Base-by-base conservation (phyloP, 106 monocot species). In the Chionographis japonica region DNA sequence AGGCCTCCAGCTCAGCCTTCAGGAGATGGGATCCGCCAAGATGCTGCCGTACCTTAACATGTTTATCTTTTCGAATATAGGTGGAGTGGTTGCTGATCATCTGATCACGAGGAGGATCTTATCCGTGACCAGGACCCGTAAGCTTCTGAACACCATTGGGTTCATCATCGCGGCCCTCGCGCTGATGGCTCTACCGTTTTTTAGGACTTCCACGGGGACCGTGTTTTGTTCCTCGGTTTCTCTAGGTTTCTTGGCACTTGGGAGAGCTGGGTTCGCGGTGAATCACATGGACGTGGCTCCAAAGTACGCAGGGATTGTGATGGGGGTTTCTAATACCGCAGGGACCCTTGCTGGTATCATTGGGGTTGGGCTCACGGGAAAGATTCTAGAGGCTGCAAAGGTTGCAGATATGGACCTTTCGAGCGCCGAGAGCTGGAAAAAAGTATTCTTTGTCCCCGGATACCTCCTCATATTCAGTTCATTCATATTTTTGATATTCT, bases 231-330 rank as follows among this genome's bases (percentile, higher is more conserved):
- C 91, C 18, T 88, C 95, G 2, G 55, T 89, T 40, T 86, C 91
- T 50, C 82, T 95, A 54, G 95, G 95, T 46, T 86, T 91, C 42
- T 70, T 95, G 75, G 95, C 95, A 37, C 76, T 95, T n/a, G 95
- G 95, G 43, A 83, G 95, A 70, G 91, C 95, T 17, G 91, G 95
- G 0, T 95, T 95, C 64, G 95, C 95, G 4, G 95, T 95, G 37
- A 95, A 95, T 67, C 95, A 95, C 75, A 65, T 95, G 86, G 95
- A 95, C 61, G 57, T 95, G 40, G 95, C 95, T 67, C 95, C 95
- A 19, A 88, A 80, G 15, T 86, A 82, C 76, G 95, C 95, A 36
- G 95, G 95, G 8, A 91, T 95, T 50, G 79, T 95, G 12, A 95
- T 95, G 95, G 95, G 95, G 13, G 84, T 95, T 62, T 91, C 91